A percentile compares a stretch with the other conserved stretches of the same genome.
Conservation (phyloP, 805 yeast genomes). For the Suhomyces tanzawaensis region DNA sequence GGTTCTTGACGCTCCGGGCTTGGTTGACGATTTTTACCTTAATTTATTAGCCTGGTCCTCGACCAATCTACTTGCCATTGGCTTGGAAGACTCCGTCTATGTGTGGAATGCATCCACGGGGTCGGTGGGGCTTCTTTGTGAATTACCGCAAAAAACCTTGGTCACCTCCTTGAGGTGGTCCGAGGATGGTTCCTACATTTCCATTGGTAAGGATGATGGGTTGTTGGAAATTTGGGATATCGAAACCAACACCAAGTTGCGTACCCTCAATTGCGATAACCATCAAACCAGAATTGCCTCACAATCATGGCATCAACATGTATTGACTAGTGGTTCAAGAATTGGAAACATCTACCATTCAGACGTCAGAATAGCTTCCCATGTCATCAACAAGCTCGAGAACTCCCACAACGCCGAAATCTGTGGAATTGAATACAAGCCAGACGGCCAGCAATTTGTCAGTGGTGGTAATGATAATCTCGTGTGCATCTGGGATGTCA, state of each 20-base stretch:
- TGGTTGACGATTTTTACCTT: conserved; percentile 87
- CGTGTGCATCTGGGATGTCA: conserved; percentile 90
- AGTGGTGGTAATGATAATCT: conserved; percentile 94
- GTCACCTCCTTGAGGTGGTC: conserved; percentile 87
- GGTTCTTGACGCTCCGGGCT: conserved; percentile 94
- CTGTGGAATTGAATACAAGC: conserved; percentile 85
- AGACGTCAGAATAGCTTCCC: conserved; percentile 84
- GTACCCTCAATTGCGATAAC: conserved; percentile 74
- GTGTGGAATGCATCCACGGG: conserved; percentile 92
- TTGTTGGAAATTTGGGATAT: conserved; percentile 91
- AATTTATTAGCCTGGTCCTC: conserved; percentile 86
- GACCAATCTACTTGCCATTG: conserved; percentile 81
- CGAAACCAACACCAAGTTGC: conserved; percentile 65
- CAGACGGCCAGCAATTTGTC: conserved; percentile 82
- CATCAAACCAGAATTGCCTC: conserved; percentile 70
- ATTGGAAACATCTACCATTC: conserved; percentile 82
- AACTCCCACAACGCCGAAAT: conserved; percentile 76
- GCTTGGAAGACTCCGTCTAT: conserved; percentile 77
- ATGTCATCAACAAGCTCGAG: conserved; percentile 56
- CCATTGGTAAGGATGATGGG: conserved; percentile 84
- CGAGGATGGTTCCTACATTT: conserved; percentile 80
- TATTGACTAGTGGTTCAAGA: conserved; percentile 83
- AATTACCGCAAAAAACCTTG: conserved; percentile 43
- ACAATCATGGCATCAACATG: conserved; percentile 80
- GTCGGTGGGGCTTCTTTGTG: conserved; percentile 65